Conservation (phyloP, 1,139 yeast species). For the Sugiyamaella paludigena region DNA sequence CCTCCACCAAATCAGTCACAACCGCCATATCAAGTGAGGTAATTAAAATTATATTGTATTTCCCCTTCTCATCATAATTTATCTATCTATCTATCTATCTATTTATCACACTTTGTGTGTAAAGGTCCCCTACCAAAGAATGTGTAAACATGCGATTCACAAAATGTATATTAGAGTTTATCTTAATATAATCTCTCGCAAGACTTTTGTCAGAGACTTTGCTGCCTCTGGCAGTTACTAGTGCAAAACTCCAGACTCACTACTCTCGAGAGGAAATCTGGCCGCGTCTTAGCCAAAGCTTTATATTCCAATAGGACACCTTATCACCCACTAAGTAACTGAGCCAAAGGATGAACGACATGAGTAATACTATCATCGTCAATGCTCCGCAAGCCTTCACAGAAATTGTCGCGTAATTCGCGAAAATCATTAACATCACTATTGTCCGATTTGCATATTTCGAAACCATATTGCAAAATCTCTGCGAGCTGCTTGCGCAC, state of each 20-base stretch:
- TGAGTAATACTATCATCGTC: background rate
- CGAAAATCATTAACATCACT: background rate
- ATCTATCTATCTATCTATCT: background rate
- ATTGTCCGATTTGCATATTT: background rate
- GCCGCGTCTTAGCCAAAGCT: too few species aligned
- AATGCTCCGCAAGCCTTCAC: background rate
- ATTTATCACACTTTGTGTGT: conserved; percentile 9
- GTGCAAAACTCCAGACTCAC: too few species aligned
- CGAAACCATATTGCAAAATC: conserved; percentile 2
- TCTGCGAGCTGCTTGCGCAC: background rate
- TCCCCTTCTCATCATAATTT: background rate
- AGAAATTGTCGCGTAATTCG: background rate
- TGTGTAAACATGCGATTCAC: too few species aligned
- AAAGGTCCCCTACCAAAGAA: too few species aligned
- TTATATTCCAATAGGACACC: background rate
- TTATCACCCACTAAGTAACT: background rate
- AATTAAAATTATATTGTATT: background rate
- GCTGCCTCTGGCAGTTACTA: too few species aligned
- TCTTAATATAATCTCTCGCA: background rate
- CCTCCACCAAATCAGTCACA: conserved; percentile 3
- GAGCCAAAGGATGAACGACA: background rate
- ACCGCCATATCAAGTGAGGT: conserved; percentile 11
- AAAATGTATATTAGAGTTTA: conserved; percentile 11
- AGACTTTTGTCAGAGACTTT: too few species aligned
- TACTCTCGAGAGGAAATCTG: too few species aligned